Conservation (phyloP, 2,329 filamentous ascomycete genomes). For the Fusarium virguliforme region DNA sequence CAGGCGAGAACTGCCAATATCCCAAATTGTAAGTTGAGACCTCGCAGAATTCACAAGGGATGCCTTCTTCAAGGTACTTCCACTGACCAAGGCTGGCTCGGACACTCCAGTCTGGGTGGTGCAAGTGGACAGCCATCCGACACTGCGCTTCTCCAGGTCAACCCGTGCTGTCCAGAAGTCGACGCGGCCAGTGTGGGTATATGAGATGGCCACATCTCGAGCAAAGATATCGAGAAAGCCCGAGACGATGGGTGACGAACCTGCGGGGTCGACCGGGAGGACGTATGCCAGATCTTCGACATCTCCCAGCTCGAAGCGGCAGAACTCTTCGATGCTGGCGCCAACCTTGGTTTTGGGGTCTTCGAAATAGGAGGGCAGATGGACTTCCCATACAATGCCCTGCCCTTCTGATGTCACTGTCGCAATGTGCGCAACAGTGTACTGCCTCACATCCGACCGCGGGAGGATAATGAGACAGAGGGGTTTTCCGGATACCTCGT, state of each 20-base stretch:
- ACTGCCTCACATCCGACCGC: conserved; percentile 69
- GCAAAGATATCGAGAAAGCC: conserved; percentile 90
- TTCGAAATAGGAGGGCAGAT: conserved; percentile 67
- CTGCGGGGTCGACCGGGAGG: conserved; percentile 89
- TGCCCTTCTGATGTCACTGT: conserved; percentile 84
- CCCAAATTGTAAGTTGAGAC: conserved; percentile 90
- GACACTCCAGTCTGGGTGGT: conserved; percentile 83
- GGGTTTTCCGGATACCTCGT: conserved; percentile 77
- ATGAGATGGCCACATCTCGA: conserved; percentile 88
- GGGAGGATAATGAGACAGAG: conserved; percentile 86
- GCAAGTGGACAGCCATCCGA: conserved; percentile 88
- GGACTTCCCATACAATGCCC: conserved; percentile 86
- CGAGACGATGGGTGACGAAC: conserved; percentile 78
- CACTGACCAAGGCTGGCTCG: conserved; percentile 84
- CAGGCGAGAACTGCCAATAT: conserved; percentile 83
- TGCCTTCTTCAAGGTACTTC: conserved; percentile 88
- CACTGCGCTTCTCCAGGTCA: conserved; percentile 69
- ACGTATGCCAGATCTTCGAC: conserved; percentile 75
- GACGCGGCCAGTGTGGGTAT: conserved; percentile 81
- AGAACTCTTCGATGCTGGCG: conserved; percentile 74
- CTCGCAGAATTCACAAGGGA: conserved; percentile 83
- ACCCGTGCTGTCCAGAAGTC: conserved; percentile 90
- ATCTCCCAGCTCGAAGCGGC: conserved; percentile 77
- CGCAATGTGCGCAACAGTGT: conserved; percentile 79
- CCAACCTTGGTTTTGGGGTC: conserved; percentile 46